Evolutionary conservation across 2,329 filamentous ascomycete genomes (phyloP).

Genomic region (Colletotrichum karsti): DNA sequence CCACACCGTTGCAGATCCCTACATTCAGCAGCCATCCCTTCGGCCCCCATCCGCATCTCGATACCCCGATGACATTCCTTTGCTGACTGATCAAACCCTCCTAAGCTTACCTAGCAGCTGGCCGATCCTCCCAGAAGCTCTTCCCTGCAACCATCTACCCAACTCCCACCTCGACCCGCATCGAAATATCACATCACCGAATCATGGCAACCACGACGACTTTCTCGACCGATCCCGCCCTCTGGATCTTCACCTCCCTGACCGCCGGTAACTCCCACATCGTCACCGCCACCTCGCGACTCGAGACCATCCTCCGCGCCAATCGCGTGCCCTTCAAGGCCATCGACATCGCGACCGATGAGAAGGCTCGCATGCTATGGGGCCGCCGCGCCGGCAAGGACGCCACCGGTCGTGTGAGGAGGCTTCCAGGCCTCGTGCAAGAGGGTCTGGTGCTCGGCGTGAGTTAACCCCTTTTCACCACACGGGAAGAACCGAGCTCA

Average conservation of each 20-base stretch:
- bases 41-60: not conserved
- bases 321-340: constrained; percentile 95
- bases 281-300: constrained; percentile 91
- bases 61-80: not conserved
- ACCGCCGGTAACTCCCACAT: constrained; percentile 96
- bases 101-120: constrained; percentile 20
- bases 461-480: constrained; percentile 48
- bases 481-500: not conserved
- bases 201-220: constrained; percentile 39
- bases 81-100: constrained; percentile 14
- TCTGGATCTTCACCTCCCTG: constrained; percentile 96
- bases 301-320: constrained; percentile 95
- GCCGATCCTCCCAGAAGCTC: constrained; percentile 15
- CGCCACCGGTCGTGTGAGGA: constrained; percentile 68
- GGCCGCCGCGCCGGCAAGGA: constrained; percentile 82
- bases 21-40: not conserved
- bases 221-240: constrained; percentile 70
- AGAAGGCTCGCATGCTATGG: constrained; percentile 89
- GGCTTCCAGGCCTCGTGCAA: constrained; percentile 89
- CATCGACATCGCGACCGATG: constrained; percentile 89
- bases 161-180: not conserved
- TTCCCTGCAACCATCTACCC: constrained; percentile 21
- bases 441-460: constrained; percentile 87
- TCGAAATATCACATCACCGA: constrained; percentile 7
- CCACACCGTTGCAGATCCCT: constrained; percentile 6